phyloP scores from a whole-genome alignment of 1,139 yeast species.

The Candida tetrigidarum region DNA sequence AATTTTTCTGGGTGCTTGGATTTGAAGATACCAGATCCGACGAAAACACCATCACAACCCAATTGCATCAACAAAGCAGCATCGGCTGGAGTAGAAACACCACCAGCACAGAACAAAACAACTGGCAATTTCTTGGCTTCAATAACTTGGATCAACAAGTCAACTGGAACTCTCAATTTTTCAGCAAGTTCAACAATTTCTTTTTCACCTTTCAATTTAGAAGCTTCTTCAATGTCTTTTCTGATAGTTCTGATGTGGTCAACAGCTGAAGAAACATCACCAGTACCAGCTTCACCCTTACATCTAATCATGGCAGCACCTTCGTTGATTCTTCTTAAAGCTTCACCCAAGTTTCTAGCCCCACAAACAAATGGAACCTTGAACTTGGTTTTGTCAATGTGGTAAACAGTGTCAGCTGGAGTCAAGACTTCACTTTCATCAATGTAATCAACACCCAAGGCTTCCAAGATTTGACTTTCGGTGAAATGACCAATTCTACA shows the following conservation, averaged over 20 bases:
- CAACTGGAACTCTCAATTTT: conserved; percentile 63
- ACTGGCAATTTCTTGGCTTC: conserved; percentile 74
- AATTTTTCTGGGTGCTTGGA: conserved; percentile 74
- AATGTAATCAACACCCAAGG: conserved; percentile 76
- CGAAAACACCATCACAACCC: conserved; percentile 92
- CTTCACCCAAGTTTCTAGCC: conserved; percentile 83
- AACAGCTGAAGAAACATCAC: conserved; percentile 88
- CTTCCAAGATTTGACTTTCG: conserved; percentile 81
- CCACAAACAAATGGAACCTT: conserved; percentile 88
- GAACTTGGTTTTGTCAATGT: conserved; percentile 64
- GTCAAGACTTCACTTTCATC: conserved; percentile 88
- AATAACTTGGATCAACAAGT: conserved; percentile 54
- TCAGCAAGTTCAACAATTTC: conserved; percentile 56
- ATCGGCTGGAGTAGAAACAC: conserved; percentile 89
- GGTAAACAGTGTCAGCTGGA: conserved; percentile 75
- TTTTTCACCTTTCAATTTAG: conserved; percentile 42
- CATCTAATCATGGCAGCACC: conserved; percentile 92
- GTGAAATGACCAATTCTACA: conserved; percentile 85
- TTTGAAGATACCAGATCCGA: conserved; percentile 88
- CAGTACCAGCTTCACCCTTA: conserved; percentile 91
- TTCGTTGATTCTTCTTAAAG: conserved; percentile 77
- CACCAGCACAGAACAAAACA: conserved; percentile 91
- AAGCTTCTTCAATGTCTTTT: conserved; percentile 55
- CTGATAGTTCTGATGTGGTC: conserved; percentile 69
- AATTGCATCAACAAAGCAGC: conserved; percentile 89